Evolutionary conservation across 495 filamentous ascomycete species (phyloP).

Genomic region (Collariella sp.): DNA sequence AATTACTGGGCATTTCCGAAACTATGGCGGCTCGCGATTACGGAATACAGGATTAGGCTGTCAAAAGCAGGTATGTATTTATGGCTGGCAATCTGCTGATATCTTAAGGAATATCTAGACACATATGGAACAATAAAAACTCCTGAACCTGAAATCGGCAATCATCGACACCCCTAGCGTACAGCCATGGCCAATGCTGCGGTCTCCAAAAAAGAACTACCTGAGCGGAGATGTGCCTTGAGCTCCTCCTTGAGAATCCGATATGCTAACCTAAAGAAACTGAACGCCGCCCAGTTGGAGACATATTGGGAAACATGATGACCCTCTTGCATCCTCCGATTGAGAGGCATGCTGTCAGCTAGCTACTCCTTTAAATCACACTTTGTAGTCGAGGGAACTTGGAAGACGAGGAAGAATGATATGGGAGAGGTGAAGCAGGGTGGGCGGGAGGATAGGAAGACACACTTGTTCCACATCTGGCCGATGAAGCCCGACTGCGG

Average conservation of each 20-base stretch:
- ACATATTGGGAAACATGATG: too few species aligned
- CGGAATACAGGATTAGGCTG: too few species aligned
- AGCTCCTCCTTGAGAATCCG: not conserved
- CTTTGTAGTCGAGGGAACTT: not conserved
- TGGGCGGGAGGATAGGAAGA: too few species aligned
- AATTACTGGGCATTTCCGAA: too few species aligned
- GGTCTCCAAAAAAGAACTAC: not conserved
- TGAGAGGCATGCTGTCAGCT: too few species aligned
- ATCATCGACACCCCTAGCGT: not conserved
- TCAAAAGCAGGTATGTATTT: not conserved
- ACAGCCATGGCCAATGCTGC: too few species aligned
- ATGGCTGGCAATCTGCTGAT: not conserved
- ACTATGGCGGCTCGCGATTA: too few species aligned
- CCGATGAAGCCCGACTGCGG: constrained; percentile 35
- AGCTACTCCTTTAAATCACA: too few species aligned
- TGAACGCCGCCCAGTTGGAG: not conserved
- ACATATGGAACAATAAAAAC: not conserved
- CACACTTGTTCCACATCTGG: constrained; percentile 41
- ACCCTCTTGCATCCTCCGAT: too few species aligned
- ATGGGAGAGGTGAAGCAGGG: too few species aligned
- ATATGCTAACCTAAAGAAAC: not conserved
- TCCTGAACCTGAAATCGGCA: not conserved
- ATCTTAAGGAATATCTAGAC: not conserved
- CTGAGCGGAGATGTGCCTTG: not conserved
- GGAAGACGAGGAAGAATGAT: not conserved